Evolutionary conservation across 169 alveolate species (phyloP).

Genomic region (Plasmodium falciparum): DNA sequence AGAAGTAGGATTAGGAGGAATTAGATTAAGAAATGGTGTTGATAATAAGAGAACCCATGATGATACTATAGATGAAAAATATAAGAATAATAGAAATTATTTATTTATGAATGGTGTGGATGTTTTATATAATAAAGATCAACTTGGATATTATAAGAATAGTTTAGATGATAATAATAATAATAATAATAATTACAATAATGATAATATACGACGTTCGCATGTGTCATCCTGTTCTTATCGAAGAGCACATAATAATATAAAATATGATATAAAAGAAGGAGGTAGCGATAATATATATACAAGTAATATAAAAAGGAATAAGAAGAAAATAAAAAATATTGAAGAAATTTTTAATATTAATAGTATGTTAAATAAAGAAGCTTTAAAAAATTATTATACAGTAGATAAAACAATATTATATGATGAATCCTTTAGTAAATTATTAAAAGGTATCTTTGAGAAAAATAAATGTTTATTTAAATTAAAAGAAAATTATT

Average conservation of each 20-base stretch:
- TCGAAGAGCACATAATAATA: too few species aligned
- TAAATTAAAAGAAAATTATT: conserved; percentile 28
- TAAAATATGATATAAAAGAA: too few species aligned
- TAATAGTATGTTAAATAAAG: conserved; percentile 24
- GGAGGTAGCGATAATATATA: not conserved
- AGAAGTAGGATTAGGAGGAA: not conserved
- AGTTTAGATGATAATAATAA: too few species aligned
- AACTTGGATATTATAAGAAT: too few species aligned
- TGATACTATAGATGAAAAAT: too few species aligned
- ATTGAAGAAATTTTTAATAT: conserved; percentile 35
- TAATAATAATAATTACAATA: too few species aligned
- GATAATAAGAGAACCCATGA: not conserved
- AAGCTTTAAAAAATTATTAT: conserved; percentile 42
- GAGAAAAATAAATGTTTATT: conserved; percentile 38
- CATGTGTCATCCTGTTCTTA: too few species aligned
- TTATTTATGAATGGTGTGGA: not conserved
- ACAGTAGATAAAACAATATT: conserved; percentile 19
- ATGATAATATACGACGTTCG: not conserved
- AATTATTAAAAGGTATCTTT: conserved; percentile 9
- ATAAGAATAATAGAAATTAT: too few species aligned
- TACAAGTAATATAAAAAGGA: not conserved
- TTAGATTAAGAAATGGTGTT: too few species aligned
- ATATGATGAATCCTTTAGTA: conserved; percentile 12
- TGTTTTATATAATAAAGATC: not conserved
- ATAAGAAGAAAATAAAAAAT: not conserved